These are phyloP conservation scores for Colletotrichum plurivorum DNA, from an alignment of 2,329 filamentous ascomycete species.

Conservation along the genomic window DNA sequence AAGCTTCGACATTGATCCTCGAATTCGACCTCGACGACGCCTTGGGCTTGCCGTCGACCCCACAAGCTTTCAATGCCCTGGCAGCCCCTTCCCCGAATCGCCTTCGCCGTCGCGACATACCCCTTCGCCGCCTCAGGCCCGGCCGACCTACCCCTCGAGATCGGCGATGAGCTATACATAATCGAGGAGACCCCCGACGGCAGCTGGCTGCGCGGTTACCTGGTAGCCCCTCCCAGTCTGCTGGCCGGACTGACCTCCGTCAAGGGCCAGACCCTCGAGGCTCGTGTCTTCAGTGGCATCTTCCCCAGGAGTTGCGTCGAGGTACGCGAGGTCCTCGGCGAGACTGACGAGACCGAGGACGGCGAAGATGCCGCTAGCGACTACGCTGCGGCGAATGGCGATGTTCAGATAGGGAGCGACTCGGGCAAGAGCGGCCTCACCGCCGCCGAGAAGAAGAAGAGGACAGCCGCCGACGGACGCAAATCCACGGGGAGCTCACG, in stretches of 20 bases:
- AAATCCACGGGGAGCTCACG: conserved; percentile 44
- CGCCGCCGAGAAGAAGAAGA: conserved; percentile 54
- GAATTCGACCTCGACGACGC: conserved; percentile 12
- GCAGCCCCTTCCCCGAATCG: conserved; percentile 96
- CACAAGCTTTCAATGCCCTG: conserved; percentile 80
- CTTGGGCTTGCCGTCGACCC: conserved; percentile 26
- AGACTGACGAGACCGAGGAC: conserved; percentile 70
- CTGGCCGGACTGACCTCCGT: conserved; percentile 91
- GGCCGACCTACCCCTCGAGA: conserved; percentile 94
- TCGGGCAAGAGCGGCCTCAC: conserved; percentile 69
- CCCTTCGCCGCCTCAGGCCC: conserved; percentile 90
- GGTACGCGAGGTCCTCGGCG: conserved; percentile 90
- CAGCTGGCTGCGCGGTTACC: conserved; percentile 94
- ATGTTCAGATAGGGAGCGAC: conserved; percentile 55
- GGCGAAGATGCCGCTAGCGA: conserved; percentile 52
- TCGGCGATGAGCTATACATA: conserved; percentile 98
- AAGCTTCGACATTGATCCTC: background rate
- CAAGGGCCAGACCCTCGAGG: conserved; percentile 93
- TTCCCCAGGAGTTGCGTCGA: conserved; percentile 96
- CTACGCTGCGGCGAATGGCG: conserved; percentile 25
- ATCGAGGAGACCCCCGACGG: conserved; percentile 96
- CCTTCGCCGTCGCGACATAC: conserved; percentile 96
- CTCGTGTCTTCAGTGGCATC: conserved; percentile 97
- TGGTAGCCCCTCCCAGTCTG: conserved; percentile 93
- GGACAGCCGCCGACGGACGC: conserved; percentile 44